These are phyloP conservation scores for Jaenimonas drosophilae DNA, from an alignment of 208 protist genomes.

Conservation along the genomic window DNA sequence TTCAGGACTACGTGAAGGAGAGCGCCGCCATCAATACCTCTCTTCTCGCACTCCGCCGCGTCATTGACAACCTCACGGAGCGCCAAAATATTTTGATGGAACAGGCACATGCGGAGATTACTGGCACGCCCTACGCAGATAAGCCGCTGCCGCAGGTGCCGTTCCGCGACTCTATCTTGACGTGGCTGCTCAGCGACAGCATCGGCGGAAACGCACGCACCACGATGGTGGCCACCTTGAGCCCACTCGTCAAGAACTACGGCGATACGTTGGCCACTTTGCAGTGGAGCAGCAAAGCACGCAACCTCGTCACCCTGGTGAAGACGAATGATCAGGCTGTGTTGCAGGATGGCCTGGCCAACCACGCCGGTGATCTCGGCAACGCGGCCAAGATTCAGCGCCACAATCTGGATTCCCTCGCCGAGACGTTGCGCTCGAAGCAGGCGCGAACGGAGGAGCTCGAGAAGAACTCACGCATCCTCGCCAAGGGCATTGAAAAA, in stretches of 20 bases:
- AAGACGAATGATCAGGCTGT: conserved; percentile 82
- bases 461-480: conserved; percentile 25
- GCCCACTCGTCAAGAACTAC: conserved; percentile 84
- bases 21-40: conserved; percentile 88
- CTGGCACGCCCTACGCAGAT: conserved; percentile 41
- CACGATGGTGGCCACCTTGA: conserved; percentile 87
- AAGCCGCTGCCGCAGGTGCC: conserved; percentile 79
- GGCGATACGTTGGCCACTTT: conserved; percentile 82
- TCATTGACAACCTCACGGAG: conserved; percentile 85
- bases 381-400: conserved; percentile 68
- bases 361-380: conserved; percentile 56
- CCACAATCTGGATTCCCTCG: conserved; percentile 75
- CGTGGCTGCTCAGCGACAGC: conserved; percentile 86
- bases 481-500: conserved; percentile 29
- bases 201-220: conserved; percentile 88
- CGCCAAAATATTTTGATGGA: conserved; percentile 87
- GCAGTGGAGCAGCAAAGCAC: conserved; percentile 85
- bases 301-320: conserved; percentile 81
- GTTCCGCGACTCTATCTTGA: conserved; percentile 85
- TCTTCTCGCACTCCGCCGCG: conserved; percentile 70
- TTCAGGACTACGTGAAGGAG: conserved; percentile 87
- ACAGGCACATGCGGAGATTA: conserved; percentile 70
- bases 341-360: conserved; percentile 58
- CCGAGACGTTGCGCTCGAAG: conserved; percentile 62
- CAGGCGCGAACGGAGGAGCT: conserved; percentile 45